These are phyloP conservation scores for Lactuca saligna DNA, from an alignment of 129 eudicot genomes.

Conservation along the genomic window DNA sequence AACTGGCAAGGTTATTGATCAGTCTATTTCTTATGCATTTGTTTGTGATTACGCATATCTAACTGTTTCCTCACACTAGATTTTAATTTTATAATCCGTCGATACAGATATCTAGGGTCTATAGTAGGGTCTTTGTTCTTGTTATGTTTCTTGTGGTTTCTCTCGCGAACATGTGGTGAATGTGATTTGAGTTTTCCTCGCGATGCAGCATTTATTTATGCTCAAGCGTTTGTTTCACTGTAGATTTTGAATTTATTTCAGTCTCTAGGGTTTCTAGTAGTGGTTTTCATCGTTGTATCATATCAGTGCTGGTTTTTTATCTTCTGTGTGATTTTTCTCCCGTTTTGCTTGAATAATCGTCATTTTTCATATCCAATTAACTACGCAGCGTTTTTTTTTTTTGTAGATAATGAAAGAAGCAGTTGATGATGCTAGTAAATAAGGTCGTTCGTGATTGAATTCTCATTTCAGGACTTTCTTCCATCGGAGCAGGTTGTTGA, in stretches of 20 bases:
- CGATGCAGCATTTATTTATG: neutral
- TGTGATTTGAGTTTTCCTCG: neutral
- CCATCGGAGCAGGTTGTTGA: too few species aligned
- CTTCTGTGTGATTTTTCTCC: neutral
- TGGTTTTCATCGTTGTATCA: neutral
- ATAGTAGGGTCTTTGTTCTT: neutral
- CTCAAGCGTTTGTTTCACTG: neutral
- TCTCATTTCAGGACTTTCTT: neutral
- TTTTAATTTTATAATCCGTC: neutral
- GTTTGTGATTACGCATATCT: neutral
- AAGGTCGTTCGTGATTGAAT: neutral
- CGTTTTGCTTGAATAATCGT: neutral
- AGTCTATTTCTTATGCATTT: neutral
- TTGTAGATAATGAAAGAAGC: conserved; percentile 4
- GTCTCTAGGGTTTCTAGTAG: neutral
- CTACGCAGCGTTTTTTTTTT: neutral
- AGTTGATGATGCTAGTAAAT: conserved; percentile 1
- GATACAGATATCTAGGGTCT: conserved; percentile 4
- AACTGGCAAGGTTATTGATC: neutral
- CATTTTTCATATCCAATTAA: neutral
- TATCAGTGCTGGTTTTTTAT: neutral
- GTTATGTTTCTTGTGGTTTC: neutral
- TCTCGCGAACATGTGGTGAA: too few species aligned
- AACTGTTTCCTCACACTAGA: neutral
- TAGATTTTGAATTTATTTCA: neutral